A percentile compares a stretch with the other conserved stretches of the same genome.
Conservation (phyloP, 78 protist species). For the Dictyostelium capitatum region DNA sequence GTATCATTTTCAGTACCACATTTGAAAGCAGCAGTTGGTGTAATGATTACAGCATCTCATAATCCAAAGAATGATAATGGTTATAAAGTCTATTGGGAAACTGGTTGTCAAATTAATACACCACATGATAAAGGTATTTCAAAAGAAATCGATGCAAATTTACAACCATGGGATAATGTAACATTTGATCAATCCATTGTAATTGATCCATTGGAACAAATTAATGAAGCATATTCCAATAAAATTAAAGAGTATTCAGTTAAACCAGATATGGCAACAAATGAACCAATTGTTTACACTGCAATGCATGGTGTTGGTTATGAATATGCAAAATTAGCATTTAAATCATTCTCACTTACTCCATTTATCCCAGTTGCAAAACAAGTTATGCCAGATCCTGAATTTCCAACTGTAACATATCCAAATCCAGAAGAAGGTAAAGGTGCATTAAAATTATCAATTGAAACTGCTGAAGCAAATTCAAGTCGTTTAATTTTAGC, state of each 20-base stretch:
- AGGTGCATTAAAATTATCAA: conserved; percentile 91
- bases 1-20: conserved; percentile 90
- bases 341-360: conserved; percentile 64
- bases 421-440: conserved; percentile 99
- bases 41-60: conserved; percentile 97
- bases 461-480: conserved; percentile 88
- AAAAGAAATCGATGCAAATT: conserved; percentile 64
- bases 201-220: conserved; percentile 43
- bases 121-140: conserved; percentile 87
- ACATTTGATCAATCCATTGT: neutral
- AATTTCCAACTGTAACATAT: conserved; percentile 97
- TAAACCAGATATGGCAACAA: neutral
- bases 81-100: conserved; percentile 99
- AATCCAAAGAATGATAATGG: conserved; percentile 99
- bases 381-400: conserved; percentile 97
- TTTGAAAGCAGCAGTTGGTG: conserved; percentile 84
- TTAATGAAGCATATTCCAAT: neutral
- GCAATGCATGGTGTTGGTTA: conserved; percentile 99
- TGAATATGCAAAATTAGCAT: conserved; percentile 75
- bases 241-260: conserved; percentile 46
- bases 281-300: conserved; percentile 87
- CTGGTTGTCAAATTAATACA: conserved; percentile 91
- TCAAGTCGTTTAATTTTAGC: conserved; percentile 93
- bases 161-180: conserved; percentile 67
- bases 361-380: conserved; percentile 80